Base-by-base conservation (phyloP, 768 basidiomycete genomes). In the Phallus indusiatus region DNA sequence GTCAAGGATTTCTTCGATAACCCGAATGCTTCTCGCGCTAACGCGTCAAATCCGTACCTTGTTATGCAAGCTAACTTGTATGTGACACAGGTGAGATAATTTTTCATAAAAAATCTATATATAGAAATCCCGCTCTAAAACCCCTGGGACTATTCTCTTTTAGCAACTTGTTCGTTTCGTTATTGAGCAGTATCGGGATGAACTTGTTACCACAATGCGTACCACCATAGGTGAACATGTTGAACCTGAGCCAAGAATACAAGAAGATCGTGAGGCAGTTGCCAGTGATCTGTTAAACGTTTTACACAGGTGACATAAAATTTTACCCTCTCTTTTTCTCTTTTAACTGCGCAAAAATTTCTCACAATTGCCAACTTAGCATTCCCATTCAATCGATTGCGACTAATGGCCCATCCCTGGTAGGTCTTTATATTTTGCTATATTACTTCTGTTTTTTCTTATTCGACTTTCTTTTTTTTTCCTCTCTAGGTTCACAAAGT, bases 331-430 rank as follows among this genome's bases (percentile, higher is more conserved):
- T 9, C 42, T 21, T 56, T 24, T 54, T 62, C 46, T 47, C 9
- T 11, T 20, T 35, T 49, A 35, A 20, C 49, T 52, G 28, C 56
- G 35, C 47, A 36, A n/a, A 49, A 37, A 24, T 20, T 56, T 54
- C 49, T 52, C 53, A 21, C 21, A 51, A 24, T 56, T 59, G 60
- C 54, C 66, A 33, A 62, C 37, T 35, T 63, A 91, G 88, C 66
- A 94, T 94, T 64, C 93, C 93, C 17, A 93, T 94, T 56, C 90
- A 93, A 70, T 90, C 90, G 34, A 93, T 94, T 65, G 92, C 91
- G 35, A 88, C 86, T 53, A 93, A 89, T 67, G 89, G 89, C 4
- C 88, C 88, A 5, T 89, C 87, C 57, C 73, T 90, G 75, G 88
- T 79, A 60, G 67, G 76, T 56, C 24, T 48, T 49, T 54, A 60